Conservation (phyloP, 202 grass and related monocot genomes). For the Carex arenaria region DNA sequence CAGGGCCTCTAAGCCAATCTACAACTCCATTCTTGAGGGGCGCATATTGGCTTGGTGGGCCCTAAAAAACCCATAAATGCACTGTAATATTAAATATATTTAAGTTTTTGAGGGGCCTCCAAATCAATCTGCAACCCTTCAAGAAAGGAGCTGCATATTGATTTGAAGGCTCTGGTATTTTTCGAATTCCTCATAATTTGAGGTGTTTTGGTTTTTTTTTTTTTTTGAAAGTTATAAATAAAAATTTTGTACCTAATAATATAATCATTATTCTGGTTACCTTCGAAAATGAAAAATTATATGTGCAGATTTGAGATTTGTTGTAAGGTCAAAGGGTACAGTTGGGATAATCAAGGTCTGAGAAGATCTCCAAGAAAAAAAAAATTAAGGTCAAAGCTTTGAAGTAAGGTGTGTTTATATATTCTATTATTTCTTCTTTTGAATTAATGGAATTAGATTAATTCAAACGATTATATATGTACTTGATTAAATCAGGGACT, state of each 20-base stretch:
- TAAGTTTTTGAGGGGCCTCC: too few species aligned
- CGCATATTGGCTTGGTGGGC: too few species aligned
- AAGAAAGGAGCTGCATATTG: too few species aligned
- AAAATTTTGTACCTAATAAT: neutral
- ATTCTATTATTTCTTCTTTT: neutral
- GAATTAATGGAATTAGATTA: neutral
- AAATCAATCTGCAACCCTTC: too few species aligned
- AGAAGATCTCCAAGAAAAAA: neutral
- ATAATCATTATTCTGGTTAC: neutral
- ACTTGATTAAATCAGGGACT: neutral
- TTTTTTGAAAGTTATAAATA: too few species aligned
- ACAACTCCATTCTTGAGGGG: too few species aligned
- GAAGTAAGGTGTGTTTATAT: neutral
- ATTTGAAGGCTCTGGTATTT: too few species aligned
- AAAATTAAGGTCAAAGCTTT: neutral
- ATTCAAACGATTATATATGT: neutral
- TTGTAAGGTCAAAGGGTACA: neutral
- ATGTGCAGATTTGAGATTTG: neutral
- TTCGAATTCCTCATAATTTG: too few species aligned
- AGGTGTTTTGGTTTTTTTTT: too few species aligned
- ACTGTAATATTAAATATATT: too few species aligned
- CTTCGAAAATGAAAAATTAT: neutral
- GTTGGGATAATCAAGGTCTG: neutral
- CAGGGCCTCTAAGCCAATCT: too few species aligned
- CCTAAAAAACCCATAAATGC: too few species aligned